Base-by-base conservation (phyloP, 2,329 filamentous ascomycete genomes). In the Aspergillus fijiensis region DNA sequence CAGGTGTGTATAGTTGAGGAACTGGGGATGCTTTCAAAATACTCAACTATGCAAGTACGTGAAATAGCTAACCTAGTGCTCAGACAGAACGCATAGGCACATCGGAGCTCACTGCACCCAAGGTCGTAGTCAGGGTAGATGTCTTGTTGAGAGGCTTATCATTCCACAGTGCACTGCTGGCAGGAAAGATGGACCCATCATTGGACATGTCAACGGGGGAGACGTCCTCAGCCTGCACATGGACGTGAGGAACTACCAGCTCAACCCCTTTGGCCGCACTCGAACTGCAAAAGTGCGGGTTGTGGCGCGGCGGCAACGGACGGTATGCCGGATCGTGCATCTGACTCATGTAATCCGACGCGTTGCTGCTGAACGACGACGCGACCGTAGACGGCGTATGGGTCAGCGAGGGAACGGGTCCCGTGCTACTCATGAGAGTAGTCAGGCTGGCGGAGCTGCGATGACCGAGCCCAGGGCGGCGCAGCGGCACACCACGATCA, bases 181-280 rank as follows among this genome's bases (percentile, higher is more conserved):
- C 70, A 3, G 69, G 70, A 47, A 72, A 70, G 14, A 73, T 68
- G 2, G 72, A 71, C 11, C 67, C 70, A 9, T 62, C 60, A 23
- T 70, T 66, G 23, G 62, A 59, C 19, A 68, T 51, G 19, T 68
- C 63, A 14, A 67, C 53, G 5, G 62, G 57, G 4, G 63, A 58
- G 31, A 52, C 61, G 21, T 68, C 65, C 25, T 59, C 60, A 5
- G 51, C 55, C 2, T 57, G 61, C 11, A 62, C 60, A 3, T 57
- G 55, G n/a, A 77, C 64, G 49, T 77, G 76, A 25, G 77, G 77
- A 14, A 78, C 72, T 12, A 79, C 77, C 23, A 79, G 67, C 31
- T 77, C 74, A 9, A 77, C 68, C 11, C 76, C 73, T 63, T 76
- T 76, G 29, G 65, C 65, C 27, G 65, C 66, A 33, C 66, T 70